A percentile compares a stretch with the other conserved stretches of the same genome.
Evolutionary conservation across 345 rosid species (phyloP).

Genomic region (Brassica juncea): DNA sequence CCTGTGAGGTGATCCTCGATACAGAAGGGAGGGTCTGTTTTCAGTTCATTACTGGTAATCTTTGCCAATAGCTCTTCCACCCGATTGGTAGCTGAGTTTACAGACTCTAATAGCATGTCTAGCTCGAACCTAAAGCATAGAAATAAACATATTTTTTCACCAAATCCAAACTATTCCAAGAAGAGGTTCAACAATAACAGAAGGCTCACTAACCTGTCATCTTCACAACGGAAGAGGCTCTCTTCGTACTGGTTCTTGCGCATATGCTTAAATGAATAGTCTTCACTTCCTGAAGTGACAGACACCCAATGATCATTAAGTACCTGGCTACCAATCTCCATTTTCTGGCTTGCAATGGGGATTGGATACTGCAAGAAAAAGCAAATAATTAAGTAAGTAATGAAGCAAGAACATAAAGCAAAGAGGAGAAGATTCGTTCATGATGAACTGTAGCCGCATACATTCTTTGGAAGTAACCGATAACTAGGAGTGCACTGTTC

Average conservation of each 20-base stretch:
- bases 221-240: slow-evolving; percentile 92
- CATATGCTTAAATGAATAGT: slow-evolving; percentile 99
- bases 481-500: slow-evolving; percentile 98
- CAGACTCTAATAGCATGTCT: slow-evolving; percentile 96
- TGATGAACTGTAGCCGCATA: slow-evolving; percentile 38
- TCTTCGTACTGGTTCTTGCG: slow-evolving; percentile 99
- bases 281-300: slow-evolving; percentile 99
- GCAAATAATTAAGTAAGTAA: slow-evolving; percentile 19
- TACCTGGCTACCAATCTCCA: slow-evolving; percentile 77
- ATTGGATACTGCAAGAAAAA: slow-evolving; percentile 72
- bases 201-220: slow-evolving; percentile 70
- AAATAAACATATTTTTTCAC: slow-evolving; percentile 13
- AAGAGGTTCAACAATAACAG: neutral
- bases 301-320: slow-evolving; percentile 98
- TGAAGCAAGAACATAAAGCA: slow-evolving; percentile 19
- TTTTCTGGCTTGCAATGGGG: slow-evolving; percentile 80
- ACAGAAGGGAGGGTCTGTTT: slow-evolving; percentile 56
- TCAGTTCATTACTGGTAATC: slow-evolving; percentile 62
- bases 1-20: slow-evolving; percentile 89
- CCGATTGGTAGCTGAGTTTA: slow-evolving; percentile 71
- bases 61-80: slow-evolving; percentile 85
- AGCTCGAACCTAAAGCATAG: slow-evolving; percentile 78
- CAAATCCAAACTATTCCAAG: slow-evolving; percentile 17
- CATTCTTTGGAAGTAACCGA: slow-evolving; percentile 90
- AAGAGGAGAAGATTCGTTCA: neutral